A percentile compares a stretch with the other conserved stretches of the same genome.
These are phyloP conservation scores for Naganishia vishniacii DNA, from an alignment of 768 basidiomycete species.

Conservation along the genomic window DNA sequence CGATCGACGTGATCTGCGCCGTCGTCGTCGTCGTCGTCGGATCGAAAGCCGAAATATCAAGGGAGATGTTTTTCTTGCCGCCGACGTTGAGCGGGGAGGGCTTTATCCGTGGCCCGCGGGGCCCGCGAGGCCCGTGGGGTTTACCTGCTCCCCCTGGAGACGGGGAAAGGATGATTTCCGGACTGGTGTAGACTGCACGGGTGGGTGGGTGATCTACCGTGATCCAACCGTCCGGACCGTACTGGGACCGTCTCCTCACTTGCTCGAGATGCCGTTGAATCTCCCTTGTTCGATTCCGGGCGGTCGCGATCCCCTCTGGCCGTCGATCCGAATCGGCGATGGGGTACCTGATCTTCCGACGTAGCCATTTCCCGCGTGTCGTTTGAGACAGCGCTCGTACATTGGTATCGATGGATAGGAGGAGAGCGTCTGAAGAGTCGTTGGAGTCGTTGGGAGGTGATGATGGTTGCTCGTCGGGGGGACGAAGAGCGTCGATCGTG, in stretches of 20 bases:
- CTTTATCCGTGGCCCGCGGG: background rate
- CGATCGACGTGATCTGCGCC: background rate
- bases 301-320: too few species aligned
- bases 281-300: background rate
- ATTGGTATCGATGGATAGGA: background rate
- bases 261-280: too few species aligned
- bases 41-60: slow-evolving; percentile 5
- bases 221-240: too few species aligned
- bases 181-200: too few species aligned
- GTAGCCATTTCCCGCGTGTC: background rate
- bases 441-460: too few species aligned
- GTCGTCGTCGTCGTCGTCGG: too few species aligned
- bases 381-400: background rate
- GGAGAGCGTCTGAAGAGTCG: too few species aligned
- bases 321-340: too few species aligned
- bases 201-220: too few species aligned
- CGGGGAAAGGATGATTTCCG: slow-evolving; percentile 24
- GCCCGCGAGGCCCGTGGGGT: too few species aligned
- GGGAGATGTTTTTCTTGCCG: slow-evolving; percentile 2
- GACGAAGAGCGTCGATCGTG: background rate
- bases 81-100: background rate
- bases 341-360: background rate
- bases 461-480: too few species aligned
- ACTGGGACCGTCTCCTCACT: too few species aligned
- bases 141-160: slow-evolving; percentile 1